phyloP scores from a whole-genome alignment of 768 basidiomycete species.

The Amanita muscaria region DNA sequence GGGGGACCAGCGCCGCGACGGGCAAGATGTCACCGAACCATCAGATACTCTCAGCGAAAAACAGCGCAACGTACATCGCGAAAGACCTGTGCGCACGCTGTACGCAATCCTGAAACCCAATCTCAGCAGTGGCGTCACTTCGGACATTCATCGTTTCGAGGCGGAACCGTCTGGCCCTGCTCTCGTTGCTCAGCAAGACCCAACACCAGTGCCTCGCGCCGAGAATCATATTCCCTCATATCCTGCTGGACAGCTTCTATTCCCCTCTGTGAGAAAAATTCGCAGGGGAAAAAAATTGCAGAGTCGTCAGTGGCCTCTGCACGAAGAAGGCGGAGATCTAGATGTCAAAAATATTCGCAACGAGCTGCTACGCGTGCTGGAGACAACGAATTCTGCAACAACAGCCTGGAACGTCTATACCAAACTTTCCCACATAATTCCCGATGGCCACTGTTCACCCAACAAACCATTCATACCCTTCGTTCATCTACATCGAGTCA shows the following conservation, averaged over 20 bases:
- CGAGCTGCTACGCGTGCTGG: slow-evolving; percentile 14
- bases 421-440: slow-evolving; percentile 24
- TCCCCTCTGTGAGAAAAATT: background rate
- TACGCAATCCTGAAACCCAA: background rate
- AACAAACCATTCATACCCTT: slow-evolving; percentile 23
- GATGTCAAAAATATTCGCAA: slow-evolving; percentile 10
- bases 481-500: slow-evolving; percentile 52
- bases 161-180: background rate
- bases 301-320: no score
- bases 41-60: background rate
- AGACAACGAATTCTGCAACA: slow-evolving; percentile 13
- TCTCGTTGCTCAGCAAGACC: no score
- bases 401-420: slow-evolving; percentile 37
- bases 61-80: background rate
- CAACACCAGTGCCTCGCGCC: no score
- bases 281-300: background rate
- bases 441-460: slow-evolving; percentile 14
- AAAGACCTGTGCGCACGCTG: background rate
- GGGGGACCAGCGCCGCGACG: background rate
- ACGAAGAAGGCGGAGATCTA: background rate
- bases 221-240: background rate
- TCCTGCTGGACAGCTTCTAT: background rate
- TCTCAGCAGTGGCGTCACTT: background rate
- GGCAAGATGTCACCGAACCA: background rate
- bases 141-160: background rate